Percentiles rank a stretch among this genome's conserved stretches.
phyloP scores from a whole-genome alignment of 371 early-diverging fungal genomes.

The Zychaea mexicana region DNA sequence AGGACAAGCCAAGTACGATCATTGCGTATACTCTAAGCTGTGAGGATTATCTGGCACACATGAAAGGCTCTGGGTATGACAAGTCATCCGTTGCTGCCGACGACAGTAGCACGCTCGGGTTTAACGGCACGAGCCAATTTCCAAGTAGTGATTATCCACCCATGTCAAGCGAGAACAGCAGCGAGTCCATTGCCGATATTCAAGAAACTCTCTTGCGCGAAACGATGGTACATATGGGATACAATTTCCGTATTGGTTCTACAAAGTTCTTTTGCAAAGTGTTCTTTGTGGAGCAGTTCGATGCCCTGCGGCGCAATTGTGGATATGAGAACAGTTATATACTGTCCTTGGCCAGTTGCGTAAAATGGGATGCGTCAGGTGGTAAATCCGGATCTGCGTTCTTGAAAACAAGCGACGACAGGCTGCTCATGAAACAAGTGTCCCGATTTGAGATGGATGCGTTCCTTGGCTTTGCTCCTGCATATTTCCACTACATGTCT shows the following conservation, averaged over 20 bases:
- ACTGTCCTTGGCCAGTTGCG: slow-evolving; percentile 87
- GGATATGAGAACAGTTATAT: slow-evolving; percentile 84
- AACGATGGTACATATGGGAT: slow-evolving; percentile 72
- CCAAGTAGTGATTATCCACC: not conserved
- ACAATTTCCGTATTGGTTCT: slow-evolving; percentile 77
- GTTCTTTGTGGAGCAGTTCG: slow-evolving; percentile 95
- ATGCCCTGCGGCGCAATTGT: slow-evolving; percentile 84
- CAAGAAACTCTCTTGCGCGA: slow-evolving; percentile 69
- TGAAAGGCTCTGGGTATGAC: slow-evolving; percentile 17
- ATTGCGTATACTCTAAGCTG: slow-evolving; percentile 84
- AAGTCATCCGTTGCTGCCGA: not conserved
- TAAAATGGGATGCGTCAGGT: slow-evolving; percentile 85
- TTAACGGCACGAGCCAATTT: not conserved
- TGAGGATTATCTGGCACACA: slow-evolving; percentile 49
- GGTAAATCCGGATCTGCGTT: slow-evolving; percentile 96
- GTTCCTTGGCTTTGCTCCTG: slow-evolving; percentile 90
- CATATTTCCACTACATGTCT: slow-evolving; percentile 93
- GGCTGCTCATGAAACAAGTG: slow-evolving; percentile 93
- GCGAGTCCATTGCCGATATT: slow-evolving; percentile 21
- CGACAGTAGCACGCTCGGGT: not conserved
- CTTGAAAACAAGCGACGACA: slow-evolving; percentile 92
- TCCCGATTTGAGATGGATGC: slow-evolving; percentile 90
- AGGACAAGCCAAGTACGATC: slow-evolving; percentile 94
- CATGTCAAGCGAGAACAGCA: not conserved
- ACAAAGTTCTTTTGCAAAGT: slow-evolving; percentile 86